A percentile compares a stretch with the other conserved stretches of the same genome.
phyloP scores from a whole-genome alignment of 1,139 yeast genomes.

The Protomyces pachydermus region DNA sequence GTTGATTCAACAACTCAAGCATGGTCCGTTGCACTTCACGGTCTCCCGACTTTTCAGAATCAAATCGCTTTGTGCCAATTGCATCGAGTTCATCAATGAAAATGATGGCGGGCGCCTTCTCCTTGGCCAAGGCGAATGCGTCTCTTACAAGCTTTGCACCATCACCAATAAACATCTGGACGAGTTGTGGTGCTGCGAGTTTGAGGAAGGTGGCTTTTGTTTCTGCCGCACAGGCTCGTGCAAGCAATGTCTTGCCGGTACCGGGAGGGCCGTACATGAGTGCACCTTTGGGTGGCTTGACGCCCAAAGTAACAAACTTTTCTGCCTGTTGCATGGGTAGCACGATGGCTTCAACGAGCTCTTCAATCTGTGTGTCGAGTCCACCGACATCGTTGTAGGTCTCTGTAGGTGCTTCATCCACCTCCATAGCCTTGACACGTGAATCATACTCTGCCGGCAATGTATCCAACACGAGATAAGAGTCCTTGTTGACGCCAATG shows the following conservation, averaged over 20 bases:
- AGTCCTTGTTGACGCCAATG: constrained; percentile 96
- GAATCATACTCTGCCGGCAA: constrained; percentile 96
- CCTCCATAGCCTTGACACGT: constrained; percentile 98
- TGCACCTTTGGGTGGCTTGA: constrained; percentile 89
- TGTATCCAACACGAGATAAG: constrained; percentile 86
- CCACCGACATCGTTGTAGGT: constrained; percentile 98
- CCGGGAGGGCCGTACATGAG: constrained; percentile 99
- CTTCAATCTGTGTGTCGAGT: constrained; percentile 94
- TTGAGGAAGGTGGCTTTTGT: constrained; percentile 96
- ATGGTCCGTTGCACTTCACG: constrained; percentile 98
- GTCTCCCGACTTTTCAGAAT: constrained; percentile 95
- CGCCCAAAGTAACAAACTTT: constrained; percentile 84
- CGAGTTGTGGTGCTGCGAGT: constrained; percentile 96
- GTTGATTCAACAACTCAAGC: constrained; percentile 93
- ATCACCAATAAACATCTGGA: constrained; percentile 98
- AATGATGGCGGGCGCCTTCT: constrained; percentile 95
- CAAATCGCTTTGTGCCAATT: constrained; percentile 96
- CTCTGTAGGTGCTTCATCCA: constrained; percentile 96
- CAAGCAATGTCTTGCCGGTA: constrained; percentile 93
- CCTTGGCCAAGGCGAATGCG: constrained; percentile 97
- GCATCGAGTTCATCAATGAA: constrained; percentile 98
- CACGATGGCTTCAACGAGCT: constrained; percentile 94
- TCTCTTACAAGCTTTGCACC: constrained; percentile 98
- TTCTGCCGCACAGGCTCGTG: constrained; percentile 99
- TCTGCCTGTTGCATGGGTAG: constrained; percentile 98